phyloP scores from a whole-genome alignment of 768 basidiomycete species.

The Auricularia heimuer region DNA sequence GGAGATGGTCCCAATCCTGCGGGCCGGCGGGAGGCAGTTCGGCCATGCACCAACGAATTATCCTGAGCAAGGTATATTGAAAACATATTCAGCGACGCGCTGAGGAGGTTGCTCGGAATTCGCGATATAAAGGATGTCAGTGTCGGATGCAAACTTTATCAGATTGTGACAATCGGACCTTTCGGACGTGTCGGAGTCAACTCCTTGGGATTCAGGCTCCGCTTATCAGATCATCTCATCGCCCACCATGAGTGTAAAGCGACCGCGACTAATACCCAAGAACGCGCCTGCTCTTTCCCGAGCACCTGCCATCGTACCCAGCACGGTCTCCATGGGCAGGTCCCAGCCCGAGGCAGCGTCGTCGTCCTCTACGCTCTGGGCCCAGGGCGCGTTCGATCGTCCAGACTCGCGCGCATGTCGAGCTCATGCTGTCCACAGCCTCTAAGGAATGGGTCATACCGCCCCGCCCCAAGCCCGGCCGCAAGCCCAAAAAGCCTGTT shows the following conservation, averaged over 20 bases:
- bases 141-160: neutral
- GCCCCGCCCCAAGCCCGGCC: constrained; percentile 76
- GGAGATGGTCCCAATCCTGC: too few species aligned
- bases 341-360: constrained; percentile 20
- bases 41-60: too few species aligned
- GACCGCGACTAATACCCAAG: neutral
- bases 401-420: constrained; percentile 8
- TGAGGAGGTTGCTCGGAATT: too few species aligned
- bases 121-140: too few species aligned
- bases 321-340: constrained; percentile 8
- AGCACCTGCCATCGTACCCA: neutral
- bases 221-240: constrained; percentile 7
- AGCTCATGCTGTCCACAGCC: constrained; percentile 32
- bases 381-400: constrained; percentile 43
- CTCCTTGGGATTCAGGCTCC: neutral
- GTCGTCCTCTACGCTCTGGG: constrained; percentile 59
- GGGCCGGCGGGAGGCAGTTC: too few species aligned
- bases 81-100: too few species aligned
- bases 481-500: constrained; percentile 74
- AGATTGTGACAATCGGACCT: neutral
- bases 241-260: constrained; percentile 1
- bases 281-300: neutral
- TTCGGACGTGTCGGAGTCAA: neutral
- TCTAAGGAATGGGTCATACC: constrained; percentile 88
- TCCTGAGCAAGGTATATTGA: too few species aligned